A percentile compares a stretch with the other conserved stretches of the same genome.
Conservation (phyloP, 2,329 filamentous ascomycete species). For the Epichloe brachyelytri region DNA sequence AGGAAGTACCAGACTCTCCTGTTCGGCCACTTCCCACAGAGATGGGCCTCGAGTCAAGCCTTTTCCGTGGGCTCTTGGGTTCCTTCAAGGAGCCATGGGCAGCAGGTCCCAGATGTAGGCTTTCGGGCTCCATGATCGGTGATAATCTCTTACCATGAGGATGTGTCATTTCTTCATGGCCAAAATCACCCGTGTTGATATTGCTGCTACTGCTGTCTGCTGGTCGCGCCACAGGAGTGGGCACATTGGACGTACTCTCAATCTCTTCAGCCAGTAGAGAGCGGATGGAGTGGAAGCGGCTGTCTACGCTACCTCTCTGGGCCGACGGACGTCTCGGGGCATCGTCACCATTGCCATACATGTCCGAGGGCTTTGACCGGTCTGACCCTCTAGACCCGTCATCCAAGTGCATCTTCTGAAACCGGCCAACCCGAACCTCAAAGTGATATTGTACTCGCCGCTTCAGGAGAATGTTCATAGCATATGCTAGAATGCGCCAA, state of each 20-base stretch:
- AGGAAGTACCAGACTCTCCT: constrained; percentile 33
- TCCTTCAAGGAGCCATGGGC: constrained; percentile 22
- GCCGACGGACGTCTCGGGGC: constrained; percentile 22
- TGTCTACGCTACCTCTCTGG: constrained; percentile 17
- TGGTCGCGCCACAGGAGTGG: constrained; percentile 46
- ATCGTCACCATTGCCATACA: constrained; percentile 21
- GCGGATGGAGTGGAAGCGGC: constrained; percentile 21
- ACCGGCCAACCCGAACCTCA: constrained; percentile 31
- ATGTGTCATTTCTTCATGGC: constrained; percentile 14
- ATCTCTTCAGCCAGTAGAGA: constrained; percentile 42
- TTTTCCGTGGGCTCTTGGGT: constrained; percentile 24
- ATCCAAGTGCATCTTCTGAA: constrained; percentile 21
- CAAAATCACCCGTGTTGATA: constrained; percentile 3
- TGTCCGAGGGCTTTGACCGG: constrained; percentile 14
- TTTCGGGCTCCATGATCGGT: constrained; percentile 36
- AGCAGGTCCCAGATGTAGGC: constrained; percentile 37
- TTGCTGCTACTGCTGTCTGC: constrained; percentile 22
- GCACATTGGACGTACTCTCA: constrained; percentile 49
- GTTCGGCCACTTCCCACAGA: constrained; percentile 40
- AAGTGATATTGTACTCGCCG: constrained; percentile 45
- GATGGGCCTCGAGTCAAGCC: constrained; percentile 36
- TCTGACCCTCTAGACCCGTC: constrained; percentile 15
- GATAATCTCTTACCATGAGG: constrained; percentile 27
- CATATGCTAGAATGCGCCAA: constrained; percentile 48
- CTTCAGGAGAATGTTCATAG: constrained; percentile 38